A percentile compares a stretch with the other conserved stretches of the same genome.
Evolutionary conservation across 2,329 filamentous ascomycete species (phyloP).

Genomic region (Beauveria varroae): DNA sequence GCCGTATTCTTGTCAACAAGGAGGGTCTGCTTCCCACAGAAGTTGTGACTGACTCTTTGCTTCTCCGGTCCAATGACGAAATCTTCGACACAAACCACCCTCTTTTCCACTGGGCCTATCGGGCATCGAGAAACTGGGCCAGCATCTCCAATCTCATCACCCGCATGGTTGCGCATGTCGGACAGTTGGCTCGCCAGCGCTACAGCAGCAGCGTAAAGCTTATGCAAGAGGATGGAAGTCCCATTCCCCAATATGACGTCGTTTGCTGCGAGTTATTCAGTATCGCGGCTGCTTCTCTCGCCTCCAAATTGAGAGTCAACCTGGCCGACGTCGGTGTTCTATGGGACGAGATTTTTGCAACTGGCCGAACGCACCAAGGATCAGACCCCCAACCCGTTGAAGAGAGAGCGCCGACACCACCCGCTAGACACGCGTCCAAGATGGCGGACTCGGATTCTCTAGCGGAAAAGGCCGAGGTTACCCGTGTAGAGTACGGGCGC

Average conservation of each 20-base stretch:
- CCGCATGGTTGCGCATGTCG: conserved; percentile 66
- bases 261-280: conserved; percentile 81
- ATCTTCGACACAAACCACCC: conserved; percentile 69
- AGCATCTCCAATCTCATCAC: conserved; percentile 60
- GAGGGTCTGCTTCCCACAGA: conserved; percentile 62
- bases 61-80: conserved; percentile 59
- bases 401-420: conserved; percentile 6
- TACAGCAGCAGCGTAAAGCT: conserved; percentile 33
- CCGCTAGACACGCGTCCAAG: neutral
- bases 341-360: conserved; percentile 69
- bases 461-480: conserved; percentile 32
- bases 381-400: neutral
- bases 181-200: conserved; percentile 36
- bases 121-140: conserved; percentile 71
- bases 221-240: conserved; percentile 45
- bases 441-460: conserved; percentile 22
- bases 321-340: conserved; percentile 59
- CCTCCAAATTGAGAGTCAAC: conserved; percentile 55
- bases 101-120: conserved; percentile 82
- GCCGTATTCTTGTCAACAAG: conserved; percentile 60
- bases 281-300: conserved; percentile 67
- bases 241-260: conserved; percentile 62
- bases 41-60: conserved; percentile 72
- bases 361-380: conserved; percentile 34
- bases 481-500: conserved; percentile 44